A percentile compares a stretch with the other conserved stretches of the same genome.
phyloP scores from a whole-genome alignment of 2,329 filamentous ascomycete species.

The Aspergillus latus region DNA sequence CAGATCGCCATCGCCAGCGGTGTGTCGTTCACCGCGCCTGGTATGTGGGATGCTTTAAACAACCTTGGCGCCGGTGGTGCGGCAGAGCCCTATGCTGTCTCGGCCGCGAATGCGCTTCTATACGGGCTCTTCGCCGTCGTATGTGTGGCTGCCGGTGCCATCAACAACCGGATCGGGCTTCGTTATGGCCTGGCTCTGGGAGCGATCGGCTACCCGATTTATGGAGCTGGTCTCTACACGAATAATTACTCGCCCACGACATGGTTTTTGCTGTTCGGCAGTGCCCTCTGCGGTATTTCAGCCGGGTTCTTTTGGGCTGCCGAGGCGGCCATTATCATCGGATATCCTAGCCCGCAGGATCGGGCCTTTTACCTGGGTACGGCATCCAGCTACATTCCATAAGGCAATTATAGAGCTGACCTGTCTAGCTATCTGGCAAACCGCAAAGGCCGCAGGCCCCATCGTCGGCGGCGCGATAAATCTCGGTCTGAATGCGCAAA shows the following conservation, averaged over 20 bases:
- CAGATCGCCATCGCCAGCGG: slow-evolving; percentile 17
- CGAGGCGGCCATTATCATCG: slow-evolving; percentile 17
- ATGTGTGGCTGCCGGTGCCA: slow-evolving; percentile 14
- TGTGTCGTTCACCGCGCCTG: slow-evolving; percentile 15
- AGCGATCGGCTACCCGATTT: slow-evolving; percentile 14
- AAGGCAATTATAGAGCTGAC: background rate
- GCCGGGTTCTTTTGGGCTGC: slow-evolving; percentile 16
- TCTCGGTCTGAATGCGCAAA: slow-evolving; percentile 13
- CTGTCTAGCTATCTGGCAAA: slow-evolving; percentile 14
- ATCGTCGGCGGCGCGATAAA: slow-evolving; percentile 15
- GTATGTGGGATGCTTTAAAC: slow-evolving; percentile 17
- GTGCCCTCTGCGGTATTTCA: slow-evolving; percentile 13
- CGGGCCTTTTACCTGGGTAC: slow-evolving; percentile 10
- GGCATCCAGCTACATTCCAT: background rate
- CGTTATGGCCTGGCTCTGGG: slow-evolving; percentile 11
- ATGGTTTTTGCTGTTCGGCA: slow-evolving; percentile 16
- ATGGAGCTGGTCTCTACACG: slow-evolving; percentile 15
- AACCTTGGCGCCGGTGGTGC: slow-evolving; percentile 17
- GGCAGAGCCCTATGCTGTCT: slow-evolving; percentile 15
- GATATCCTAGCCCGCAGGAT: slow-evolving; percentile 15
- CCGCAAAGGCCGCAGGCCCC: slow-evolving; percentile 13
- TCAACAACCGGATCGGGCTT: slow-evolving; percentile 17
- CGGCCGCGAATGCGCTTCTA: slow-evolving; percentile 11
- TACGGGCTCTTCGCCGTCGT: slow-evolving; percentile 15
- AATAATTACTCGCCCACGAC: slow-evolving; percentile 15